Evolutionary conservation across 1,139 yeast species (phyloP).

Genomic region (Taiozyma sp.): DNA sequence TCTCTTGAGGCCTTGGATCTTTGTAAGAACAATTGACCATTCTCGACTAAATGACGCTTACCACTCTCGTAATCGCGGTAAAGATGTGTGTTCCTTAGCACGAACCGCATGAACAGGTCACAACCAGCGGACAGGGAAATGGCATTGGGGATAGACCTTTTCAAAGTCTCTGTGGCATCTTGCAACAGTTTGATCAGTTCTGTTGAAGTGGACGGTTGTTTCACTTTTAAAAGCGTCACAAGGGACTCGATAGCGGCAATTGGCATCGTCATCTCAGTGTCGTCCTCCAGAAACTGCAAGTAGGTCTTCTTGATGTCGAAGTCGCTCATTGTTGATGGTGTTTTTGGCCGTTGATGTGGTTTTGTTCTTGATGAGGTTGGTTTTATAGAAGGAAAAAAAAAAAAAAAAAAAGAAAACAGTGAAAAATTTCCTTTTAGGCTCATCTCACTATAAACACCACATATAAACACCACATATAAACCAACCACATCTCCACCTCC

Average conservation of each 20-base stretch:
- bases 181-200: conserved; percentile 82
- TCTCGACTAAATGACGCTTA: conserved; percentile 80
- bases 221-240: conserved; percentile 73
- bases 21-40: conserved; percentile 87
- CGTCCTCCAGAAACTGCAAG: conserved; percentile 74
- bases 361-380: too few relatives aligned
- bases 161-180: conserved; percentile 69
- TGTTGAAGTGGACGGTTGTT: conserved; percentile 89
- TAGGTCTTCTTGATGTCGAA: conserved; percentile 84
- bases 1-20: conserved; percentile 89
- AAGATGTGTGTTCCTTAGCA: conserved; percentile 79
- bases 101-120: conserved; percentile 93
- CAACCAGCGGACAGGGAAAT: conserved; percentile 96
- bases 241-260: conserved; percentile 96
- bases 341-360: background rate
- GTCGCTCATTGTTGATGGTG: conserved; percentile 24
- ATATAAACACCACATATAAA: too few relatives aligned
- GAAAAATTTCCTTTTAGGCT: background rate
- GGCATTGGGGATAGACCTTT: conserved; percentile 80
- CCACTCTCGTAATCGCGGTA: conserved; percentile 98
- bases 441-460: too few relatives aligned
- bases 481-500: too few relatives aligned
- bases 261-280: conserved; percentile 97
- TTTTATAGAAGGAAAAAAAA: background rate
- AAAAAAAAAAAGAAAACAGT: background rate